These are phyloP conservation scores for Coemansia sp. DNA, from an alignment of 192 early-diverging fungal genomes.

Conservation along the genomic window DNA sequence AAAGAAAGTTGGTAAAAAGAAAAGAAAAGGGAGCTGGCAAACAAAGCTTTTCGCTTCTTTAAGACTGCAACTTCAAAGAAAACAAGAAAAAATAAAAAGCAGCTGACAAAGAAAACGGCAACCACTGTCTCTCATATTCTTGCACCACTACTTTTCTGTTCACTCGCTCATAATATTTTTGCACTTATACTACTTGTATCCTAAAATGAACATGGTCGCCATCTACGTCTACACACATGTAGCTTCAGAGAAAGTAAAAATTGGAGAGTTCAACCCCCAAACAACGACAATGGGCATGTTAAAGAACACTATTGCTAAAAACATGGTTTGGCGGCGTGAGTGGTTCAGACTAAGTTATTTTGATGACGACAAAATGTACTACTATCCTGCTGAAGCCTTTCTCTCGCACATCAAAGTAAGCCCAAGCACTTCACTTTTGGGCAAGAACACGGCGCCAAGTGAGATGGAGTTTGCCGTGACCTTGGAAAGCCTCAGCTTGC, in stretches of 20 bases:
- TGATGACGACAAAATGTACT: neutral
- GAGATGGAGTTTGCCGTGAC: constrained; percentile 4
- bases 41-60: neutral
- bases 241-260: neutral
- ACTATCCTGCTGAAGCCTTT: neutral
- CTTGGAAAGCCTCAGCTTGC: neutral
- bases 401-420: neutral
- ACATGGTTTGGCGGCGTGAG: neutral
- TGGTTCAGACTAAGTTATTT: neutral
- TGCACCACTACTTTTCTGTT: neutral
- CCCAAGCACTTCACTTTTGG: neutral
- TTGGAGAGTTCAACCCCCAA: neutral
- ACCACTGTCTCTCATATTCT: neutral
- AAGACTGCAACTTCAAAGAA: neutral
- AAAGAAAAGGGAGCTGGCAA: neutral
- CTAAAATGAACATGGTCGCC: neutral
- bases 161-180: neutral
- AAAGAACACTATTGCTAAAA: neutral
- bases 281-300: neutral
- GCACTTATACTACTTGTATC: neutral
- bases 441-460: neutral
- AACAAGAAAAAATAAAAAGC: neutral
- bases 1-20: neutral
- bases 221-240: neutral
- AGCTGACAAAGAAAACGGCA: neutral